Base-by-base conservation (phyloP, 164 flowering plant species). In the Tetracentron sinense region DNA sequence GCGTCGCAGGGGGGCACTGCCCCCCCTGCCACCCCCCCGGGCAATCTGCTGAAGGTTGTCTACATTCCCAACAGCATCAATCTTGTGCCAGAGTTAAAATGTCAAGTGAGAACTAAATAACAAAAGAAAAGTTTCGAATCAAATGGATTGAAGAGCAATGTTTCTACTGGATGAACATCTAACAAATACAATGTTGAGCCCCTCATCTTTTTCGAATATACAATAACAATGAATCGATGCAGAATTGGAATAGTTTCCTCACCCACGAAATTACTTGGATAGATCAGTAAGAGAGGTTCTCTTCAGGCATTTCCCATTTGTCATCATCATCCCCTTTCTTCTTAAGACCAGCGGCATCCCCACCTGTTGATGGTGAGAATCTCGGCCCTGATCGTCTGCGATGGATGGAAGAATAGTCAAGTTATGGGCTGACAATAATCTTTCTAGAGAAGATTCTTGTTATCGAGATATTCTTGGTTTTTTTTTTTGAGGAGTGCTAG, bases 281-380 rank as follows among this genome's bases (percentile, higher is more conserved):
- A 1, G 6, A 59, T 71, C 64, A 79, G 28, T 42, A 59, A 16
- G 76, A 67, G 12, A 68, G 58, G 55, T 23, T 47, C 33, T 52
- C 62, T 59, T 46, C 51, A 44, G 62, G 62, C 31, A 59, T 59
- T 14, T 83, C 86, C 86, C 86, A 83, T 73, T 83, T 83, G 61
- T 83, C 86, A 30, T 75, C 75, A 0, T 69, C 83, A 7, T 78
- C 79, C 2, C 68, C 74, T 25, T 8, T 6, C 56, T 72, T 71
- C 58, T 70, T 59, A 44, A 22, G 48, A 26, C 29, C 4, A 20
- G 77, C 7, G 0, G 19, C 75, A 60, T 72, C 75, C 28, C 29
- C 58, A 69, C 42, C 76, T 47, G 44, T 59, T 31, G 54, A 63
- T 0, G 26, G 4, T 4, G 61, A 21, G 30, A 20, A 0, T 68